Evolutionary conservation across 2,329 filamentous ascomycete species (phyloP), one percentile per base, ranked within the genome.

Genomic region (Penicillium palitans): DNA sequence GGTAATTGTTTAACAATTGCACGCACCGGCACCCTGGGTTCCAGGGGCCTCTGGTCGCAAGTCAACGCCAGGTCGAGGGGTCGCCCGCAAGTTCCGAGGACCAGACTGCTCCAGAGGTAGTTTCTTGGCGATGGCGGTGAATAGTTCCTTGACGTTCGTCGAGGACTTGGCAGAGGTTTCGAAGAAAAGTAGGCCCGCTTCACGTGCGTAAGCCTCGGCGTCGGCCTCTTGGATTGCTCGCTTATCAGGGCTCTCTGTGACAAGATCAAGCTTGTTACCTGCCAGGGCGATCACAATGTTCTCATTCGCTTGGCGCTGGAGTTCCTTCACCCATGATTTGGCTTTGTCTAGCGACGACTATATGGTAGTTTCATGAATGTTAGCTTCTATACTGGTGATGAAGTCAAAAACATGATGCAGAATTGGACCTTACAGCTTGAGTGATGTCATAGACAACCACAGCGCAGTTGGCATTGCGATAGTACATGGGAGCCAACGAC

Each of bases 391-490:
- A 41, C 7, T 25, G 27, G 37, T n/a, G 39, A 50, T 39, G 35
- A 60, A 45, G 59, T 29, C 10, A 47, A 49, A 49, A 13, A 53
- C 39, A 40, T n/a, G 39, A 42, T 29, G 47, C 27, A 51, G 27
- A 33, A 53, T 42, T 31, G 9, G 33, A 50, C 79, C 90, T 63
- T 88, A 99, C 95, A 67, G 95, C 91, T 85, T 99, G 95, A 73
- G 95, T 99, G 73, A 99, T 98, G 80, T 99, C 95, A 79, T 99
- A 99, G 66, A 99, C 95, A 49, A 99, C 93, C 33, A 99, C 93
- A 59, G 96, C 95, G 80, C 95, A 98, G 85, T 99, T 98, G 69
- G 96, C 96, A 76, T 99, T 99, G 70, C 96, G 84, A 81, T 99
- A 99, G 83, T 99, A 99, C 95, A 99, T 99, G 70, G 95, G 95